Base-by-base conservation (phyloP, 2,329 filamentous ascomycete genomes). In the Botrytis fragariae region DNA sequence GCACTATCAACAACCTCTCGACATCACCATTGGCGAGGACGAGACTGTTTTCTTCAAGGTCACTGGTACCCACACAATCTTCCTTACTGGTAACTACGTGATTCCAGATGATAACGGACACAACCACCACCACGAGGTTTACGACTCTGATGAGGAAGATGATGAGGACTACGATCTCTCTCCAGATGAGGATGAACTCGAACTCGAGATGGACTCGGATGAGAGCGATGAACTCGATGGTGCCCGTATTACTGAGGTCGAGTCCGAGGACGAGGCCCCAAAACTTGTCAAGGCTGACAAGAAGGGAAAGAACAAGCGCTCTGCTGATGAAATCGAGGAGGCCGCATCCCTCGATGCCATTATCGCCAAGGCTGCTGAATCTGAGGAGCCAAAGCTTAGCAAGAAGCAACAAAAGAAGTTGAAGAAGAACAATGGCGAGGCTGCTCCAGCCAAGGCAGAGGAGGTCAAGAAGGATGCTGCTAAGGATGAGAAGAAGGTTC, bases 341-440 rank as follows among this genome's bases (percentile, higher is more conserved):
- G 83, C 83, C 59, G 89, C 91, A 82, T 87, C 86, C 75, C 91
- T 98, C 39, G 95, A 98, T 79, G 93, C 93, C 77, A 84, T 97
- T 83, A 97, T 98, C 80, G 88, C 91, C 83, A 95, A 96, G 76
- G 81, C 82, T n/a, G 84, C 85, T 77, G 63, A 64, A n/a, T 54
- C 62, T 39, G 89, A 89, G 77, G 92, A 94, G 79, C 82, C 87
- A 78, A 95, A 95, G 86, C 88, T 94, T 76, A 95, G 91, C 88
- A 98, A 98, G 89, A 98, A 97, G 87, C 93, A 98, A 84, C 89
- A 92, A 80, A 98, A 99, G 92, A 98, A 98, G 88, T 88, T 95
- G 77, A 97, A 97, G 91, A 98, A 97, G 88, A 98, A 98, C 88
- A 93, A 97, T 83, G 96, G 95, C 78, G 92, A 98, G 82, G 91